Conservation (phyloP, 2,329 filamentous ascomycete genomes). For the Alternaria rosae region DNA sequence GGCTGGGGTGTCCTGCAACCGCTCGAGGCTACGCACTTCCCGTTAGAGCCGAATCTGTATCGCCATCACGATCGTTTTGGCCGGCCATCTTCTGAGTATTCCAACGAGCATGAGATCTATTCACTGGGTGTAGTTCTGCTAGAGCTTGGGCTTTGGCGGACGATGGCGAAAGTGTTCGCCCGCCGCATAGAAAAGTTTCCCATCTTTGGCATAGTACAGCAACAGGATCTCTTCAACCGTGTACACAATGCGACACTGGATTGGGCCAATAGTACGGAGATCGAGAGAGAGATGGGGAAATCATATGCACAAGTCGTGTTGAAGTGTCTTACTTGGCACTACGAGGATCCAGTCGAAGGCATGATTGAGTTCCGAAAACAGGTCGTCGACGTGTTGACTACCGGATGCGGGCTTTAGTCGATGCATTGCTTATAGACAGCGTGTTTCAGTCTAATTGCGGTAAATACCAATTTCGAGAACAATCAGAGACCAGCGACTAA, state of each 20-base stretch:
- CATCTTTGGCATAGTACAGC: constrained; percentile 6
- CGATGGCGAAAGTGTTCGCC: constrained; percentile 19
- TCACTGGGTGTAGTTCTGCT: constrained; percentile 62
- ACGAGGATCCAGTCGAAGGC: constrained; percentile 11
- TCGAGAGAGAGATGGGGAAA: constrained; percentile 23
- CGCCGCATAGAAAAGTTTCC: constrained; percentile 17
- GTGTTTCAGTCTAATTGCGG: neutral
- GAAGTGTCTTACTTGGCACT: constrained; percentile 20
- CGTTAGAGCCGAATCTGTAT: constrained; percentile 54
- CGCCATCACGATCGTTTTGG: constrained; percentile 60
- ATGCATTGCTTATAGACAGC: neutral
- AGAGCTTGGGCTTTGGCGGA: constrained; percentile 60
- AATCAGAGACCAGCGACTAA: neutral
- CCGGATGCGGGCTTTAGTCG: neutral
- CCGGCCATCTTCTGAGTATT: constrained; percentile 53
- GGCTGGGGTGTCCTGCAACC: constrained; percentile 22
- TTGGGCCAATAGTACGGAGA: constrained; percentile 17
- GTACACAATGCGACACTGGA: constrained; percentile 17
- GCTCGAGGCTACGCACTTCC: constrained; percentile 2
- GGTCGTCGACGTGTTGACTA: constrained; percentile 15
- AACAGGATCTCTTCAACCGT: constrained; percentile 14
- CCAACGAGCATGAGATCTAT: constrained; percentile 62
- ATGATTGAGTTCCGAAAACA: constrained; percentile 20
- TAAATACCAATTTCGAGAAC: neutral
- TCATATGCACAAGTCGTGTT: constrained; percentile 16